These are phyloP conservation scores for Rhodocollybia butyracea DNA, from an alignment of 768 basidiomycete species.

Conservation along the genomic window DNA sequence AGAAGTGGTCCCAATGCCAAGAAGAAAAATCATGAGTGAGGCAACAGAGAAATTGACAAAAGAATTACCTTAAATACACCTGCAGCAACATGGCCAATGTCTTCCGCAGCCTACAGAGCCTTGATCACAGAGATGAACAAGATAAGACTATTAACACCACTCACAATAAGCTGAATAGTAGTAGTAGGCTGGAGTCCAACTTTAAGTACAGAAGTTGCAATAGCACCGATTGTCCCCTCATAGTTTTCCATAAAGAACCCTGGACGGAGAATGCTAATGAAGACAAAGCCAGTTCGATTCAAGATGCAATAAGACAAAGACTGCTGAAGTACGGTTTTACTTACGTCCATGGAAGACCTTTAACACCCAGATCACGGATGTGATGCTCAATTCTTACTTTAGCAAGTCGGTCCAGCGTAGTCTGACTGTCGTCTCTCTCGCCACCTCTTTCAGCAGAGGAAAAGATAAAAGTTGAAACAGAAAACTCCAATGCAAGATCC, in stretches of 20 bases:
- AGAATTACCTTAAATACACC: no score
- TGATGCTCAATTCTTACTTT: no score
- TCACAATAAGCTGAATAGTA: slow-evolving; percentile 21
- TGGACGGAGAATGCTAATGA: slow-evolving; percentile 26
- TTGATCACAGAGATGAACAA: background rate
- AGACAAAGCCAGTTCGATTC: background rate
- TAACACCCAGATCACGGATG: no score
- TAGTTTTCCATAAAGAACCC: slow-evolving; percentile 34
- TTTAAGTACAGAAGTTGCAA: slow-evolving; percentile 21
- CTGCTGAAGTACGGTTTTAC: no score
- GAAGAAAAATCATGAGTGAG: background rate
- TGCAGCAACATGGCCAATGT: slow-evolving; percentile 31
- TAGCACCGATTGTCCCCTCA: slow-evolving; percentile 24
- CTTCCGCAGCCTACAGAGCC: slow-evolving; percentile 29
- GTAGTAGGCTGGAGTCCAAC: slow-evolving; percentile 21
- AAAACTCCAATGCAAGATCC: slow-evolving; percentile 26
- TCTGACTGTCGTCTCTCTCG: no score
- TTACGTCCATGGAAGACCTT: no score
- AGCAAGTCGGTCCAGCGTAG: no score
- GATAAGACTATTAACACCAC: background rate
- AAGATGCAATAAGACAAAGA: no score
- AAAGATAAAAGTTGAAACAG: slow-evolving; percentile 23
- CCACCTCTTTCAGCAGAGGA: slow-evolving; percentile 28
- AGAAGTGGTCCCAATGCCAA: background rate
- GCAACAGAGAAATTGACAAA: slow-evolving; percentile 31